Percentiles rank a stretch among this genome's conserved stretches.
phyloP scores from a whole-genome alignment of 768 basidiomycete genomes.

The Boletus bicolor region DNA sequence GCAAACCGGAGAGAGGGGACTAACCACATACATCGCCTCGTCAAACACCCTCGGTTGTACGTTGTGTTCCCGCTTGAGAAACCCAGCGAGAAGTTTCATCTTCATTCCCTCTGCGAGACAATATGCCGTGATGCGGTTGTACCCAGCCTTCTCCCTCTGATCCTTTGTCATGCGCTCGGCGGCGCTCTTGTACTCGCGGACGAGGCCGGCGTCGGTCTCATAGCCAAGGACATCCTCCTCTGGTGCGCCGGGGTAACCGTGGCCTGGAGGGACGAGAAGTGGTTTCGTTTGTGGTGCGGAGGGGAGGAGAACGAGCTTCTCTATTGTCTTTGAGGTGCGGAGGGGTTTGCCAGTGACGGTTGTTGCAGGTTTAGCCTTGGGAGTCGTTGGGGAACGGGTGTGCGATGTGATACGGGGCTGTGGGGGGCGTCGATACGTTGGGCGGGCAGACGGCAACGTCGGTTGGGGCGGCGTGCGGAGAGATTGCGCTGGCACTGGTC shows the following conservation, averaged over 20 bases:
- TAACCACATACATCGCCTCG: conserved; percentile 88
- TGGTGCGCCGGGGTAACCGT: conserved; percentile 12
- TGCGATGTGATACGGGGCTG: conserved; percentile 22
- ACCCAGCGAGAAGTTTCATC: conserved; percentile 79
- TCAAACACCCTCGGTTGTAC: conserved; percentile 84
- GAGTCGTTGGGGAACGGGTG: conserved; percentile 9
- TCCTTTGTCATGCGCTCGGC: conserved; percentile 88
- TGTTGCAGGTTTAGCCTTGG: conserved; percentile 17
- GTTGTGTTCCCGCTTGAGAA: conserved; percentile 91
- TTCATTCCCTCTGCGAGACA: conserved; percentile 83
- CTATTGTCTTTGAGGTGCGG: conserved; percentile 86
- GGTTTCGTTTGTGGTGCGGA: conserved; percentile 87
- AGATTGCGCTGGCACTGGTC: neutral
- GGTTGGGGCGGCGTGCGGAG: conserved; percentile 21
- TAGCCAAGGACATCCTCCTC: conserved; percentile 57
- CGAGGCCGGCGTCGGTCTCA: conserved; percentile 57
- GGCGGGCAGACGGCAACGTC: conserved; percentile 22
- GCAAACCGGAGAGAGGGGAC: conserved; percentile 27
- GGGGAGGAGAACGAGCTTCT: conserved; percentile 87
- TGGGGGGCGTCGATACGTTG: conserved; percentile 21
- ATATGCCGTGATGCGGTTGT: conserved; percentile 83
- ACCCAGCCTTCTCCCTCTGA: conserved; percentile 77
- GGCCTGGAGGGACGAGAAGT: conserved; percentile 31
- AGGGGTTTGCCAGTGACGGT: conserved; percentile 47
- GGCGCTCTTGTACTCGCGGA: conserved; percentile 77